Conservation (phyloP, 352 stramenopile species). For the Globisporangium sylvaticum region DNA sequence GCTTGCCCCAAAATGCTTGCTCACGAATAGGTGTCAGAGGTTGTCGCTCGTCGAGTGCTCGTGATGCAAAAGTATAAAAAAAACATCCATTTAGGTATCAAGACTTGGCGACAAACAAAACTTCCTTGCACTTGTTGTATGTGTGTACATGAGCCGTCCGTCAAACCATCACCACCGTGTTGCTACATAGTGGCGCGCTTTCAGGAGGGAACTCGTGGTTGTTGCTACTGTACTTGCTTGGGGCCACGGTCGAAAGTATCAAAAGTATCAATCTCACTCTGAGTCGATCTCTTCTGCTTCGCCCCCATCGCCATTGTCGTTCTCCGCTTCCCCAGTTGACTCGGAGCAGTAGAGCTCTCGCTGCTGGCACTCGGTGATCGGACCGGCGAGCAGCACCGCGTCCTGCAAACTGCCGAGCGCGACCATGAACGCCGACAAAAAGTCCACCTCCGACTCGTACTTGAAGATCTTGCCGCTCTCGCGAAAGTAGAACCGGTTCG, state of each 20-base stretch:
- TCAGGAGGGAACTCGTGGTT: neutral
- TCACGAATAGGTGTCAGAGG: no score
- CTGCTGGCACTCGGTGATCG: slow-evolving; percentile 6
- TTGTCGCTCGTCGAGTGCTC: no score
- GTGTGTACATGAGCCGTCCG: neutral
- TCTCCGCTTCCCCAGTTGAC: neutral
- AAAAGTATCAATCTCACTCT: neutral
- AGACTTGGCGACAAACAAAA: neutral
- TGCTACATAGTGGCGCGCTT: neutral
- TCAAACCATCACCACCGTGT: neutral
- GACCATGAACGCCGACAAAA: slow-evolving; percentile 12
- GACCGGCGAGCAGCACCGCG: slow-evolving; percentile 9
- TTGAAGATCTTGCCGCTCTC: slow-evolving; percentile 11
- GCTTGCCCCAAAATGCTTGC: no score
- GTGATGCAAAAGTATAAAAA: neutral
- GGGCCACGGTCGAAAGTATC: neutral
- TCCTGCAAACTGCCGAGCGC: slow-evolving; percentile 19
- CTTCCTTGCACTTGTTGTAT: neutral
- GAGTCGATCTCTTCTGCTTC: neutral
- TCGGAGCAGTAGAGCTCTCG: neutral
- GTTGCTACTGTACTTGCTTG: neutral
- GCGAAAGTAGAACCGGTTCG: slow-evolving; percentile 19
- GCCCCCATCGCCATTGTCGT: neutral
- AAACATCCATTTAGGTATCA: neutral
- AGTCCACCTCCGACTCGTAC: slow-evolving; percentile 18